Evolutionary conservation across 1,284 basidiomycete species (phyloP).

Genomic region (Puccinia brachypodii): DNA sequence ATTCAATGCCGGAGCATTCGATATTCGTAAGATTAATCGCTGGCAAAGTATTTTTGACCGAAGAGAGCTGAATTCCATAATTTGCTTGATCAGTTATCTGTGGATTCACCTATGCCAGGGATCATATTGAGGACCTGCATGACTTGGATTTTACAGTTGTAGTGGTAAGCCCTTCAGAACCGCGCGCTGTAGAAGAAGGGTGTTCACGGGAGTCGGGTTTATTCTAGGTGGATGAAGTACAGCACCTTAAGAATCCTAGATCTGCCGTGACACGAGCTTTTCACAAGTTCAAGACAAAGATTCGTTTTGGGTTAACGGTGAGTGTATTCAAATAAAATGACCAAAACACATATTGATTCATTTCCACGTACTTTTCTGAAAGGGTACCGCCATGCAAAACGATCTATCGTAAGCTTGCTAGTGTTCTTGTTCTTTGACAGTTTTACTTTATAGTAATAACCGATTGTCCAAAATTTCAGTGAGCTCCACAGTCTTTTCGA

Average conservation of each 20-base stretch:
- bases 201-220: neutral
- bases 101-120: conserved; percentile 29
- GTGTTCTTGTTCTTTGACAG: neutral
- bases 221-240: conserved; percentile 43
- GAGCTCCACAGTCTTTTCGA: conserved; percentile 43
- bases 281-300: conserved; percentile 33
- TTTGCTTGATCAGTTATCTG: conserved; percentile 23
- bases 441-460: neutral
- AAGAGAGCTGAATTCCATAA: neutral
- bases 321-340: neutral
- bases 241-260: conserved; percentile 22
- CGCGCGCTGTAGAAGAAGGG: neutral
- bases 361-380: neutral
- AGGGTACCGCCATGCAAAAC: conserved; percentile 47
- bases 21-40: conserved; percentile 26
- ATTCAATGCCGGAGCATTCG: conserved; percentile 43
- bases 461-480: neutral
- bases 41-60: neutral
- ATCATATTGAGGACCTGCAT: conserved; percentile 32
- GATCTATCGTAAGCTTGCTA: conserved; percentile 22
- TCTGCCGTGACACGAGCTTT: conserved; percentile 18
- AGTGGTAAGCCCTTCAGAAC: conserved; percentile 19
- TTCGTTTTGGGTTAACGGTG: conserved; percentile 46
- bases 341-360: neutral
- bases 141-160: conserved; percentile 44